Conservation (phyloP, 192 early-diverging fungal genomes). For the Linnemannia hyalina region DNA sequence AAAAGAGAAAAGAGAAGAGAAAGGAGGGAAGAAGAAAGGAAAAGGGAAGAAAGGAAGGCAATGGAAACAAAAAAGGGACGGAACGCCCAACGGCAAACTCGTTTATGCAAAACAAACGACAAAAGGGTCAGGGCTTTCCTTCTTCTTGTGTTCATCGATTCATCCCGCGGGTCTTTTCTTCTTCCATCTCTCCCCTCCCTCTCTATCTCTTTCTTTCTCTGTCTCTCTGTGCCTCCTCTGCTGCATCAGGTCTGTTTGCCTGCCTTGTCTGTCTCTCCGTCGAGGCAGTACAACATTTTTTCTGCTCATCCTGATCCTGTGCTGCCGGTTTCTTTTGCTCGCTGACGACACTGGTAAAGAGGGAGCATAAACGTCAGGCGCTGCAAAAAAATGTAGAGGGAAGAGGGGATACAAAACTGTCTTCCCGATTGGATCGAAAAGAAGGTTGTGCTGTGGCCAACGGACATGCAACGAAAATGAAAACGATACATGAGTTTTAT, state of each 20-base stretch:
- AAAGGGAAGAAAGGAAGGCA: neutral
- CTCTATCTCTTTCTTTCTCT: neutral
- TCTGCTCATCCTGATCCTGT: too few relatives aligned
- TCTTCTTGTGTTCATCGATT: neutral
- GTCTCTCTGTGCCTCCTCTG: neutral
- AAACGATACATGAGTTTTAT: neutral
- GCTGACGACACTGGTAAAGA: too few relatives aligned
- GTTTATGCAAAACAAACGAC: conserved; percentile 2
- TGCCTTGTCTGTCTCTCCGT: neutral
- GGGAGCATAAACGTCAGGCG: too few relatives aligned
- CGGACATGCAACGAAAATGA: neutral
- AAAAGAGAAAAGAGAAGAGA: conserved; percentile 1
- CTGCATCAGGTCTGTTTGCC: neutral
- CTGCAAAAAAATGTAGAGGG: too few relatives aligned
- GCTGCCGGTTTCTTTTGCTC: too few relatives aligned
- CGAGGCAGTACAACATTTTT: too few relatives aligned
- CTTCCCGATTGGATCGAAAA: too few relatives aligned
- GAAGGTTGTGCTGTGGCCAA: neutral
- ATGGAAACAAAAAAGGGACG: neutral
- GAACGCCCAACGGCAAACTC: neutral
- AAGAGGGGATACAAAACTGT: too few relatives aligned
- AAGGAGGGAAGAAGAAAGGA: neutral
- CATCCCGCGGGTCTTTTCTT: neutral
- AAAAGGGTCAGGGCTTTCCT: neutral
- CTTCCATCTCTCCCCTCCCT: too few relatives aligned